These are phyloP conservation scores for Dicorynia guianensis DNA, from an alignment of 306 rosid genomes.

Conservation along the genomic window DNA sequence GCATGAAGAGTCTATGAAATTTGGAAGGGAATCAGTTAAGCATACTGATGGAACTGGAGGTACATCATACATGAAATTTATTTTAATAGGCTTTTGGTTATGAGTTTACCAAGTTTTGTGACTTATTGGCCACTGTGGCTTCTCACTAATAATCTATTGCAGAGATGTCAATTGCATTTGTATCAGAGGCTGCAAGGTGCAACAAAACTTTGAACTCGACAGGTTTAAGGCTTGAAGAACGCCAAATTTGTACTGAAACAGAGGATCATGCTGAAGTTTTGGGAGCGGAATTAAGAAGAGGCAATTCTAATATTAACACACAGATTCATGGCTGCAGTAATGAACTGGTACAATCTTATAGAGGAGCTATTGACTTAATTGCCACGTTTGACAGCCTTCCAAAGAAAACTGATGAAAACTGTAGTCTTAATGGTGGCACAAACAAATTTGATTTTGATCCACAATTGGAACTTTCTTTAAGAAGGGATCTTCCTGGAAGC, in stretches of 20 bases:
- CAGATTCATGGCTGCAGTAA: constrained; percentile 34
- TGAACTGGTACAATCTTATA: constrained; percentile 43
- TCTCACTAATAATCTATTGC: constrained; percentile 45
- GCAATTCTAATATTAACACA: constrained; percentile 19
- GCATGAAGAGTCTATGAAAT: constrained; percentile 44
- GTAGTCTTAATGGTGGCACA: constrained; percentile 32
- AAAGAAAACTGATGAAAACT: constrained; percentile 34
- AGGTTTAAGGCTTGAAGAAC: constrained; percentile 42
- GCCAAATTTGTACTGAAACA: constrained; percentile 28
- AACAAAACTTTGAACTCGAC: constrained; percentile 42
- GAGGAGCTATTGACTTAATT: constrained; percentile 64
- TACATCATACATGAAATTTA: constrained; percentile 38
- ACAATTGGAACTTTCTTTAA: constrained; percentile 65
- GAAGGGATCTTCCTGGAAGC: constrained; percentile 43
- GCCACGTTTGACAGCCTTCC: constrained; percentile 52
- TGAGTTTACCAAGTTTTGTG: neutral
- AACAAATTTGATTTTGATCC: constrained; percentile 48
- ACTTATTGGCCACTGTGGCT: neutral
- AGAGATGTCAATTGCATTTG: constrained; percentile 48
- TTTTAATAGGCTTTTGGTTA: constrained; percentile 1
- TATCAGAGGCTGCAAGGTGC: constrained; percentile 45
- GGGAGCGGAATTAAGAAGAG: constrained; percentile 40
- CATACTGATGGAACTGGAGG: constrained; percentile 49
- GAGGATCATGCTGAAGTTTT: constrained; percentile 41
- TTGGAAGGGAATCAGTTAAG: constrained; percentile 44